Conservation (phyloP, 2,329 filamentous ascomycete genomes). For the Fusarium domesticum region DNA sequence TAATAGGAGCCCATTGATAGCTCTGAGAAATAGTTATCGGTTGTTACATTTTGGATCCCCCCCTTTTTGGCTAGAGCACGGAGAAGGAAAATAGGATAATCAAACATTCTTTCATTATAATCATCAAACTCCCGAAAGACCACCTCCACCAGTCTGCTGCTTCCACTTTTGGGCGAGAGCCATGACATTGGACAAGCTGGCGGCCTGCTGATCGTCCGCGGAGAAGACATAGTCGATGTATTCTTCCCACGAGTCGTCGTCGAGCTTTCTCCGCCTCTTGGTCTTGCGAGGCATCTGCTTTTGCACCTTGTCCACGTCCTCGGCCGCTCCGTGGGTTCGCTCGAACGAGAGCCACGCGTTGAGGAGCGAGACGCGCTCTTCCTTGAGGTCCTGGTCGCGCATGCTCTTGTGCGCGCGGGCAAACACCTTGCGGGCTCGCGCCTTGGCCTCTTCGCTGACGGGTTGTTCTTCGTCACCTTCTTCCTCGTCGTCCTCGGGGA, state of each 20-base stretch:
- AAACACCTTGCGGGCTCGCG: conserved; percentile 78
- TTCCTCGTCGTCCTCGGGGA: conserved; percentile 69
- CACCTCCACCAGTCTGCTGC: conserved; percentile 55
- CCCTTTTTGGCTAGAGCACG: too few species aligned
- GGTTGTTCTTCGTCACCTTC: conserved; percentile 60
- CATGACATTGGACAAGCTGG: conserved; percentile 78
- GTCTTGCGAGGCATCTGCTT: conserved; percentile 90
- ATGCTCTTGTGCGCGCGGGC: conserved; percentile 80
- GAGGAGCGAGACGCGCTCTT: conserved; percentile 88
- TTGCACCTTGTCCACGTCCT: conserved; percentile 78
- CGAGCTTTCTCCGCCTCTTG: conserved; percentile 87
- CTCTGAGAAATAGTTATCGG: too few species aligned
- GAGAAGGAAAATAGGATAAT: too few species aligned
- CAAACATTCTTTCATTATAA: not conserved
- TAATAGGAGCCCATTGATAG: too few species aligned
- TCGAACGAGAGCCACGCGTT: conserved; percentile 94
- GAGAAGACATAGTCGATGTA: conserved; percentile 98
- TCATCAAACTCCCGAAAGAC: conserved; percentile 29
- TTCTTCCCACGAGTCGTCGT: conserved; percentile 90
- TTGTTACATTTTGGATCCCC: too few species aligned
- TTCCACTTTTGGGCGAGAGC: conserved; percentile 89
- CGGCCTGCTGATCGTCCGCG: conserved; percentile 83
- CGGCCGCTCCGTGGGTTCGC: conserved; percentile 70
- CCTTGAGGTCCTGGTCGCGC: conserved; percentile 86
- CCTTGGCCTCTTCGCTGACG: conserved; percentile 80